Base-by-base conservation (phyloP, 2,329 filamentous ascomycete species). In the Drechslera avenae region DNA sequence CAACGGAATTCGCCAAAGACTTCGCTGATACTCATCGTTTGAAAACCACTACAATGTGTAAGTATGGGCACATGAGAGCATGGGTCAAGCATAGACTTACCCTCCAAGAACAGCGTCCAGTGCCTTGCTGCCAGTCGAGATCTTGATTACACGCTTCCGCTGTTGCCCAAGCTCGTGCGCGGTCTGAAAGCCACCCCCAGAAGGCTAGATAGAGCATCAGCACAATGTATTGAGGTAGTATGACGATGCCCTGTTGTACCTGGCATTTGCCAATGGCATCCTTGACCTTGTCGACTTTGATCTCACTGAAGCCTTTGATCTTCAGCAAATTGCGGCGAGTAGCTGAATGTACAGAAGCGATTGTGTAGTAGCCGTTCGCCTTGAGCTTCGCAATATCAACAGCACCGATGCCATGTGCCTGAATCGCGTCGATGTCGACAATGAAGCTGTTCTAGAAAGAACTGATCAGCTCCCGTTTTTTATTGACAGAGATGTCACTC, bases 251-350 rank as follows among this genome's bases (percentile, higher is more conserved):
- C 16, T 32, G 4, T 63, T 72, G 46, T 69, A 84, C 83, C 68
- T 82, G 73, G 52, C 81, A 84, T 68, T 86, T 86, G 37, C 78
- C 77, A 46, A 85, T 79, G 40, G 86, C 86, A 59, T 88, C 86
- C 64, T 86, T 88, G 66, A 88, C 80, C 69, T 88, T 88, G 57
- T 88, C 86, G 3, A 88, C 86, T 69, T 88, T 88, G 64, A 84
- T 78, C 66, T 88, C 86, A 50, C 85, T 87, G 71, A 88, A 87
- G 7, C 86, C 86, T 64, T 86, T 87, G 69, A 88, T 87, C 67
- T 84, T 87, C 45, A 84, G 72, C 13, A 88, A 76, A 14, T 78
- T 83, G 62, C 80, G 82, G 44, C 83, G 79, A 34, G 83, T 86
- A 13, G 83, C 82, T 13, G 79, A 76, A 57, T 85, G 79, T 30